Percentiles rank a stretch among this genome's conserved stretches.
phyloP scores from a whole-genome alignment of 2,329 filamentous ascomycete genomes.

The Ophiostoma sp. region DNA sequence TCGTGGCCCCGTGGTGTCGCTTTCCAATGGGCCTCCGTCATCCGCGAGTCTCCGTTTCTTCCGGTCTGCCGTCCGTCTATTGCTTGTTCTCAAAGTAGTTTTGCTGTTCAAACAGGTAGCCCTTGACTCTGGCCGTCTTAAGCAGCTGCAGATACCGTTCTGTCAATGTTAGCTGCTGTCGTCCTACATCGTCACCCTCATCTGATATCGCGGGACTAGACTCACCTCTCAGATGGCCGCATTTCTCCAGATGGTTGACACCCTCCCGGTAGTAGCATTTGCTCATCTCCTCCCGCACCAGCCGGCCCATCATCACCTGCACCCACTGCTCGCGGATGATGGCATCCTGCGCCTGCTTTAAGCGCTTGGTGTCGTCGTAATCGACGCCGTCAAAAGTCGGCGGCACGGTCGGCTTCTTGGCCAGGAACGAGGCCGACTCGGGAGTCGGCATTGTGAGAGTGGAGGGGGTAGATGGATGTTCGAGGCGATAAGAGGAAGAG shows the following conservation, averaged over 20 bases:
- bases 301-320: constrained; percentile 80
- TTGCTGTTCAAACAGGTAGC: constrained; percentile 76
- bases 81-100: constrained; percentile 66
- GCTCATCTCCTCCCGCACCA: constrained; percentile 78
- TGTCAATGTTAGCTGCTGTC: constrained; percentile 39
- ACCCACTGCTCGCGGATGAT: constrained; percentile 88
- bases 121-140: constrained; percentile 73
- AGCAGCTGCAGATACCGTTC: constrained; percentile 78
- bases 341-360: constrained; percentile 81
- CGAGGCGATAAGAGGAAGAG: neutral
- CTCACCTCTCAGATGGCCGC: constrained; percentile 73
- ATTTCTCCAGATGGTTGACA: constrained; percentile 87
- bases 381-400: constrained; percentile 85
- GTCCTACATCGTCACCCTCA: neutral
- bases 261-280: constrained; percentile 85
- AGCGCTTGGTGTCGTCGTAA: constrained; percentile 76
- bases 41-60: neutral
- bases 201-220: neutral
- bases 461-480: neutral
- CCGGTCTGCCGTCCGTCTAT: neutral
- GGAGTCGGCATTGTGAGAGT: constrained; percentile 69
- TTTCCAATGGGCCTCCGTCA: neutral
- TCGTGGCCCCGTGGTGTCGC: neutral
- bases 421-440: constrained; percentile 78
- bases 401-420: constrained; percentile 78